Percentiles rank a stretch among this genome's conserved stretches.
Evolutionary conservation across 2,329 filamentous ascomycete genomes (phyloP).

Genomic region (Zopfia rhizophila): DNA sequence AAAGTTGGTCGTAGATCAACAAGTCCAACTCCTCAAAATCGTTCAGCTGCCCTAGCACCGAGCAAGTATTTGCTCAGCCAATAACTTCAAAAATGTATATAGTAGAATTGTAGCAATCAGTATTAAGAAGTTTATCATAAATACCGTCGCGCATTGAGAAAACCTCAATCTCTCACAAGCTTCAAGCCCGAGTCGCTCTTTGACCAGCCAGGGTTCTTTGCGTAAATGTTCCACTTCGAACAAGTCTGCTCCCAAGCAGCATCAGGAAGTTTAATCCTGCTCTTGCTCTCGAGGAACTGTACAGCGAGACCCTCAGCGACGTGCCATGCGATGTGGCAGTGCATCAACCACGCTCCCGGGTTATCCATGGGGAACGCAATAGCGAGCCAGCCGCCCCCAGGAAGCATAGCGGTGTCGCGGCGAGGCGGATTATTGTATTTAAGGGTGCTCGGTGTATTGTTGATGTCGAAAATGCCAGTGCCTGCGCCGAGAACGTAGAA

Average conservation of each 20-base stretch:
- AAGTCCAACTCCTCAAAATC: too few species aligned
- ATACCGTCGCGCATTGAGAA: too few species aligned
- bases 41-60: too few species aligned
- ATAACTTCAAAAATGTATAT: too few species aligned
- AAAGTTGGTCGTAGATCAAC: too few species aligned
- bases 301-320: conserved; percentile 67
- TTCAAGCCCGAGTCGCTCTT: conserved; percentile 18
- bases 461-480: conserved; percentile 37
- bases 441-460: conserved; percentile 25
- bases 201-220: conserved; percentile 2
- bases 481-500: conserved; percentile 48
- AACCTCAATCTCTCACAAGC: too few species aligned
- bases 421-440: conserved; percentile 39
- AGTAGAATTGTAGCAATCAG: too few species aligned
- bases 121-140: too few species aligned
- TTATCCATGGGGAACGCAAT: conserved; percentile 51
- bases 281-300: conserved; percentile 61
- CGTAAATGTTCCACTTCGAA: conserved; percentile 10
- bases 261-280: conserved; percentile 18
- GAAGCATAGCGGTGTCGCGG: conserved; percentile 39
- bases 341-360: conserved; percentile 70
- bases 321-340: conserved; percentile 68
- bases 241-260: conserved; percentile 14
- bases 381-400: conserved; percentile 51
- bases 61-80: too few species aligned